Evolutionary conservation across 768 basidiomycete genomes (phyloP).

Genomic region (Boletus tylopilopsis): DNA sequence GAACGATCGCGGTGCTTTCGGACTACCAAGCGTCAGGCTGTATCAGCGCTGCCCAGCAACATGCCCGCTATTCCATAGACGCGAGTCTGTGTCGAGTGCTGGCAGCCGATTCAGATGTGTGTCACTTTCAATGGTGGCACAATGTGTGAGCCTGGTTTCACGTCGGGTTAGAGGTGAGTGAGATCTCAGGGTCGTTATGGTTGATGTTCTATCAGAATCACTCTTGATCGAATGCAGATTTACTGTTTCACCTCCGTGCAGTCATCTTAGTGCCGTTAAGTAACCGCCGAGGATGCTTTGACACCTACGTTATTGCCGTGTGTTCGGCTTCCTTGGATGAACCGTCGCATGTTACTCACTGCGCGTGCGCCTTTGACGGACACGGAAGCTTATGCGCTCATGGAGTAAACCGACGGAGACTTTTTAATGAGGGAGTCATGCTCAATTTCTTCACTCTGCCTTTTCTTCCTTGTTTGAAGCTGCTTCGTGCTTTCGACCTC

Average conservation of each 20-base stretch:
- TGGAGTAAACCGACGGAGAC: conserved; percentile 1
- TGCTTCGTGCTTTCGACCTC: not conserved
- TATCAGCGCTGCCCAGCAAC: not conserved
- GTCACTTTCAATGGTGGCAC: not conserved
- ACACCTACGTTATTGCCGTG: conserved; percentile 8
- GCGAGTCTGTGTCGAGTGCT: not conserved
- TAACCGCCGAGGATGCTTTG: conserved; percentile 8
- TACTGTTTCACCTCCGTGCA: conserved; percentile 9
- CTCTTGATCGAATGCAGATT: conserved; percentile 6
- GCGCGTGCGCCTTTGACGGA: conserved; percentile 9
- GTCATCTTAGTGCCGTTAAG: conserved; percentile 17
- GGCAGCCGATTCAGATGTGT: not conserved
- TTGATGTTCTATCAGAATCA: not conserved
- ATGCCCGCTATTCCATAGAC: not conserved
- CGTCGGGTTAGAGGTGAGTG: not conserved
- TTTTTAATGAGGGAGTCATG: conserved; percentile 8
- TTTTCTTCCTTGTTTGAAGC: not conserved
- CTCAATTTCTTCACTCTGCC: not conserved
- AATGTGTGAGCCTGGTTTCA: not conserved
- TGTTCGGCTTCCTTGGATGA: conserved; percentile 17
- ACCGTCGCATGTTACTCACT: not conserved
- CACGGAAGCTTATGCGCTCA: conserved; percentile 12
- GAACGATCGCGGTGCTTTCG: conserved; percentile 19
- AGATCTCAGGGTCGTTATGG: not conserved
- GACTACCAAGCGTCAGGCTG: conserved; percentile 5